phyloP scores from a whole-genome alignment of 176 grass and related monocot genomes.

The Oryza australiensis region DNA sequence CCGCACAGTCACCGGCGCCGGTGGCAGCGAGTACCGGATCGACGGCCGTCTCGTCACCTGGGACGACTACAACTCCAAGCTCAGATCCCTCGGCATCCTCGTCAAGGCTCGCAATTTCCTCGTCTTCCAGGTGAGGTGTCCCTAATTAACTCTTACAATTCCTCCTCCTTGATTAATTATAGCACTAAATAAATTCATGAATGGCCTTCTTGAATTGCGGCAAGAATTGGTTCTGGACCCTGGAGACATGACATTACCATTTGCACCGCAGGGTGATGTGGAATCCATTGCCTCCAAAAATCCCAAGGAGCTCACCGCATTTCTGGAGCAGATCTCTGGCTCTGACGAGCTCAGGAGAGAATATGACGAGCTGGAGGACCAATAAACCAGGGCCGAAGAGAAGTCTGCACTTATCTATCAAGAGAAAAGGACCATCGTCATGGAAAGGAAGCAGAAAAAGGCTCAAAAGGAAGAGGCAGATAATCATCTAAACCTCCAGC shows the following conservation, averaged over 20 bases:
- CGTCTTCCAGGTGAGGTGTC: constrained; percentile 79
- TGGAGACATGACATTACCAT: constrained; percentile 24
- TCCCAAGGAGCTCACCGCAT: constrained; percentile 83
- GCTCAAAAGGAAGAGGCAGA: constrained; percentile 94
- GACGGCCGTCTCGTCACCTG: constrained; percentile 58
- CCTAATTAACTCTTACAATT: background rate
- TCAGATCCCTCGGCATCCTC: constrained; percentile 95
- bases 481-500: constrained; percentile 77
- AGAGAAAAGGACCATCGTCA: constrained; percentile 88
- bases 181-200: background rate
- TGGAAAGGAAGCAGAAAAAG: constrained; percentile 99
- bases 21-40: constrained; percentile 78
- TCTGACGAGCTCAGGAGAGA: constrained; percentile 91
- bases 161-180: constrained; percentile 1
- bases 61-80: constrained; percentile 90
- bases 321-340: constrained; percentile 94
- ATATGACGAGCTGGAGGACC: constrained; percentile 76
- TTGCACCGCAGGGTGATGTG: constrained; percentile 73
- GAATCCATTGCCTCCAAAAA: constrained; percentile 99
- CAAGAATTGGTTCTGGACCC: background rate
- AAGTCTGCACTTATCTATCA: constrained; percentile 95
- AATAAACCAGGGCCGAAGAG: constrained; percentile 67
- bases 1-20: constrained; percentile 67
- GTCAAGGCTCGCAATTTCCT: constrained; percentile 98
- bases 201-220: too few relatives aligned